Base-by-base conservation (phyloP, 805 yeast genomes). In the Ogataea methanolica region DNA sequence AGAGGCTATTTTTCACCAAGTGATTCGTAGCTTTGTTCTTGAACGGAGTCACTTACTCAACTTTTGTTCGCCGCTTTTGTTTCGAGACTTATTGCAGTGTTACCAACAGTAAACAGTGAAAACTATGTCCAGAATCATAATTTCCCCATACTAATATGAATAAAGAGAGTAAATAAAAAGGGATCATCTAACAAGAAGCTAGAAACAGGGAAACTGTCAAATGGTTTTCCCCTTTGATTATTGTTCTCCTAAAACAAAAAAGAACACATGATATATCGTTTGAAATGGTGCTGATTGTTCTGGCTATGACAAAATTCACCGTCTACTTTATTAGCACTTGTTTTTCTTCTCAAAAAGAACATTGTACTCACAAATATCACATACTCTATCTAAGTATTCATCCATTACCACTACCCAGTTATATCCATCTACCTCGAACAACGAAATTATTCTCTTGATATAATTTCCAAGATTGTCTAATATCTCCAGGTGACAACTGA, bases 391-490 rank as follows among this genome's bases (percentile, higher is more conserved):
- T 70, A 56, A 86, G 87, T 74, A 86, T 65, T 62, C 75, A 63
- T 0, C 92, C 92, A 57, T 82, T 85, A 2, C 83, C 79, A 5
- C 83, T 83, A 14, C 88, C 88, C 59, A 85, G 88, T 7, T 74
- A 64, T 48, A 91, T 72, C 88, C 91, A 85, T 45, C 80, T 79
- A 1, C 83, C 76, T 38, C 51, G 54, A 6, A 86, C 80, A 1
- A 81, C 75, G 3, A 82, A 75, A 33, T 84, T 82, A 44, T 76
- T 79, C 58, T 90, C 96, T 54, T 79, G 80, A 55, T 83, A 85
- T 42, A 85, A 63, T 55, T 95, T 72, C 92, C 95, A 88, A 0
- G 97, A 96, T 57, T 89, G 96, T 43, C 95, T 68, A 29, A 91
- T 74, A 60, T 91, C 95, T 50, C 87, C 90, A 0, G 97, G 96